Evolutionary conservation across 306 rosid genomes (phyloP), one percentile per base, ranked within the genome.

Genomic region (Mucuna pruriens): DNA sequence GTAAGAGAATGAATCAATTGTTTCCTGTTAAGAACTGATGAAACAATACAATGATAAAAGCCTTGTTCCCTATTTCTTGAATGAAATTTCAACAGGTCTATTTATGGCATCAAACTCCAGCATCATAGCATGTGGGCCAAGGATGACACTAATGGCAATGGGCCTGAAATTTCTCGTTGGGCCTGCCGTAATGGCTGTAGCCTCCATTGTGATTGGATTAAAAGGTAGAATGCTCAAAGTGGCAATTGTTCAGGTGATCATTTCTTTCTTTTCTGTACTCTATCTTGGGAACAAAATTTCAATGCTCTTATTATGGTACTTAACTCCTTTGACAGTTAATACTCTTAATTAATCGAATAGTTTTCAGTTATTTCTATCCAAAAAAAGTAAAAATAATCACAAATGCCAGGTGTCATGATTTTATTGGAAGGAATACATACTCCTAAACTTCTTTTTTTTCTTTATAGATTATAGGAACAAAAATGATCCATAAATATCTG

Each of bases 101-200:
- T 95, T 95, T 87, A 95, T 95, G 99, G 98, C 98, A 55, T 87
- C 99, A 57, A 86, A 75, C 23, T 58, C 75, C 8, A 89, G 91
- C 74, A 89, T 93, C 29, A 89, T 95, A 78, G 93, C 87, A 40
- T 93, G 97, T 70, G 96, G 96, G 29, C 80, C 90, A 75, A 85
- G 85, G 69, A 81, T 85, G 93, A 80, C 93, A 52, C 7, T 87
- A 76, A 33, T 91, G 67, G 92, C 92, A 83, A 87, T 95, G 91
- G 97, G 64, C 76, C 75, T 93, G 71, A 95, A 90, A 82, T 91
- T 93, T 88, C 49, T 92, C n/a, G 70, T 84, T 12, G 99, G 98
- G 11, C 98, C 99, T 58, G 89, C 92, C 33, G 55, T 95, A 62
- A 95, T 95, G 99, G 92, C 93, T 9, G 78, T 84, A 40, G 89